Base-by-base conservation (phyloP, 2,329 filamentous ascomycete genomes). In the Ophiostoma sp. region DNA sequence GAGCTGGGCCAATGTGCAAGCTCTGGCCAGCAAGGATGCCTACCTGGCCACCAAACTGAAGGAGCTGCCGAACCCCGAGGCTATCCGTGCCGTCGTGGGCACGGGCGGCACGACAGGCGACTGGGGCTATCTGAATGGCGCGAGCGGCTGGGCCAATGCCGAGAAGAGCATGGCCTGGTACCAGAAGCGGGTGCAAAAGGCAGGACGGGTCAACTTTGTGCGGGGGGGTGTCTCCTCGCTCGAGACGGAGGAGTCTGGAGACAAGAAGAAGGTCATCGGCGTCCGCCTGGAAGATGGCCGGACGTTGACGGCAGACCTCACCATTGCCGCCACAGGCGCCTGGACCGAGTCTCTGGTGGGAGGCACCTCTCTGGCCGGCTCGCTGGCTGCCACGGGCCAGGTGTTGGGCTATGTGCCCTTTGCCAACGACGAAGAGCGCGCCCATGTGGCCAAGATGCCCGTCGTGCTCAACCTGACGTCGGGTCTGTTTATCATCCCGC, bases 291-390 rank as follows among this genome's bases (percentile, higher is more conserved):
- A 79, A n/a, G 79, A 80, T 70, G 81, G 82, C 7, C 79, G 81
- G 45, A 73, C 80, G 55, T 76, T 85, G 2, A 78, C 79, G 25
- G 83, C 83, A 3, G 92, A 93, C 74, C 85, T 97, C 8, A 91
- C 93, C 45, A 85, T 98, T 72, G 86, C 97, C 2, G 94, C 95
- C 0, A 90, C 94, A 0, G 95, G 95, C 19, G 94, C 95, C 4
- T 98, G 95, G 95, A 93, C 93, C 1, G 88, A 91, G 2, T 87
- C 88, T 1, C 48, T 76, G 8, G 36, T 77, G n/a, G 50, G 63
- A 12, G 69, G 45, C 12, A 15, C 19, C 0, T 39, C 71, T 1
- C 19, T 70, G 0, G 86, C 90, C 64, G 93, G 93, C 33, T 88
- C 92, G 61, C 91, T 90, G 52, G 88, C 92, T 76, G 92, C 95